Evolutionary conservation across 352 stramenopile species (phyloP), one percentile per base, ranked within the genome.

Genomic region (Phytophthora uliginosa): DNA sequence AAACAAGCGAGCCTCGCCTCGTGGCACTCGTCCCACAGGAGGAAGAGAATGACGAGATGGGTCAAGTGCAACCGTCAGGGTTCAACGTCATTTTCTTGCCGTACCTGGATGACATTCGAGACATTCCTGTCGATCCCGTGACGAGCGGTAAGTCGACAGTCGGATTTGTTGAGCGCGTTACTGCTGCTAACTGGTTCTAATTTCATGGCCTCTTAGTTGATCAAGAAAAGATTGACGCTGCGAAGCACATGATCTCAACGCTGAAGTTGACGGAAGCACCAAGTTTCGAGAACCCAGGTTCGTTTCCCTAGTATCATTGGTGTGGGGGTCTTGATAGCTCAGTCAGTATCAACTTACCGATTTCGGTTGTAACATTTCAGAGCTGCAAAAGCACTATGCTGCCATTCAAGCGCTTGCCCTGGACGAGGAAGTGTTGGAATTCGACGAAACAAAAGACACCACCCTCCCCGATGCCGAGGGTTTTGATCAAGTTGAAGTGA

Each of bases 341-440:
- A 42, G 8, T 24, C n/a, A n/a, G n/a, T n/a, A 24, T 22, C 38
- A 45, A 22, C 6, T 50, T 13, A 22, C 10, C 18, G 42, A 0
- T 50, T 50, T 50, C 18, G 17, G 12, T 50, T n/a, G 18, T 12
- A 24, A 51, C 38, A 9, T 68, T 38, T 59, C 24, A 95, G 89
- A 95, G 59, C 76, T 96, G 28, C 89, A 96, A 72, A 96, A 96
- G 55, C 89, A 96, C 63, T 96, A 95, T 56, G 81, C 89, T 34
- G 90, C 76, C 17, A 83, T 95, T 20, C 89, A 96, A 70, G 89
- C 88, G 26, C 81, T 96, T 42, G 89, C 89, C 0, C 68, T 96
- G 3, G 79, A 82, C 1, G 88, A 96, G 71, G 86, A 94, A 36
- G 74, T 83, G 48, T 74, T 96, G 20, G 80, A 87, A 57, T 95